Base-by-base conservation (phyloP, 371 early-diverging fungal species). In the Mucor velutinosus region DNA sequence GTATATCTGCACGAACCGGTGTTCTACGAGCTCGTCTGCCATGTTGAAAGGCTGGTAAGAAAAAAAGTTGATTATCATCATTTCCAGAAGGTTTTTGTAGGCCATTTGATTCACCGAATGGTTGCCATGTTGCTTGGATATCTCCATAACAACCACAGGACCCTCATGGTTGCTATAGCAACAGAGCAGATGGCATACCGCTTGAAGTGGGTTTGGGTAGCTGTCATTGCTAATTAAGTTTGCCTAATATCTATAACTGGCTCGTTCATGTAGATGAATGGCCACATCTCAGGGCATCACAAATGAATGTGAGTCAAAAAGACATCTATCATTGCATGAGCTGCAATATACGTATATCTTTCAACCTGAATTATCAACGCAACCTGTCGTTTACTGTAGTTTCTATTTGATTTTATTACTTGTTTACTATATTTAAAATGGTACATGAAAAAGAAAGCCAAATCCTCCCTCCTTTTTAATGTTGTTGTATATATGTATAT, bases 1-100 rank as follows among this genome's bases (percentile, higher is more conserved):
- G 21, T 79, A 77, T n/a, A 81, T 74, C 59, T 78, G 74, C 14
- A 71, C 76, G 65, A 77, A 77, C 23, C 81, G 70, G 64, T 81
- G 81, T 30, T 68, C 58, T 33, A 62, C 37, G 19, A 45, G 53
- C 32, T 67, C 63, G n/a, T 68, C 58, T 32, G 67, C 41, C 67
- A 67, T 67, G 21, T 27, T 62, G 10, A 15, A 25, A 3, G 25
- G 27, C 12, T 15, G 39, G 39, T 25, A 37, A 23, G 25, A 25
- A 19, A 55, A 55, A 37, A 12, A 14, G 4, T 37, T 11, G 37
- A 14, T 37, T 14, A 4, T 37, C 37, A 37, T 37, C 12, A 37
- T 37, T 37, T 37, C 37, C 12, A 2, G 14, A 47, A 47, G 17
- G 47, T 47, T 47, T 47, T 47, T 37, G 14, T 37, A 14, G 14